Percentiles rank a stretch among this genome's conserved stretches.
Conservation (phyloP, 768 basidiomycete genomes). For the Xerocomellus intermedius region DNA sequence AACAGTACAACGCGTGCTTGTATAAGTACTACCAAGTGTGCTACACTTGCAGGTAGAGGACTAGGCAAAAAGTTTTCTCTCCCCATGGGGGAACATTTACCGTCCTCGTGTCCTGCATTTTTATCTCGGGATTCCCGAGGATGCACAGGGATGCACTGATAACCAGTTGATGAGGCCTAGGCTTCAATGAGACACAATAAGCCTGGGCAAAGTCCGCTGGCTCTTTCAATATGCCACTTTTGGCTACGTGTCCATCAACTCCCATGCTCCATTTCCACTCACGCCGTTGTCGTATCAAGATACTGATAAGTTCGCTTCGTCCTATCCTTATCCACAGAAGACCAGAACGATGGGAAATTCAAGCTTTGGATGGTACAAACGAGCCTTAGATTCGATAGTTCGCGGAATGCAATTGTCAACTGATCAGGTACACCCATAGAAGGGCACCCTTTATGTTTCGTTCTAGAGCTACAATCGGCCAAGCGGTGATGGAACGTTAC, state of each 20-base stretch:
- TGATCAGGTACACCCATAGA: not conserved
- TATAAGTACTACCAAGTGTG: too few species aligned
- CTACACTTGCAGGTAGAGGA: too few species aligned
- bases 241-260: slow-evolving; percentile 3
- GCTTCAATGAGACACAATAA: slow-evolving; percentile 7
- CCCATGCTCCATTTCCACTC: slow-evolving; percentile 9
- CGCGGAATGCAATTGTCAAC: slow-evolving; percentile 1
- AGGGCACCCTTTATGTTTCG: not conserved
- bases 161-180: not conserved
- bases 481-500: slow-evolving; percentile 6
- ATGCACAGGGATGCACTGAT: too few species aligned
- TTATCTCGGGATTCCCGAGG: slow-evolving; percentile 3
- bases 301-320: not conserved
- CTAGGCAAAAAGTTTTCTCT: not conserved
- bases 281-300: not conserved
- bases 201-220: not conserved
- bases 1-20: too few species aligned
- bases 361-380: slow-evolving; percentile 6
- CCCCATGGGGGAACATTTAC: not conserved
- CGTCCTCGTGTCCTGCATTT: not conserved
- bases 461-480: slow-evolving; percentile 14
- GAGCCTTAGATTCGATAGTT: slow-evolving; percentile 3
- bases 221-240: slow-evolving; percentile 23
- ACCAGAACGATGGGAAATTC: slow-evolving; percentile 2
- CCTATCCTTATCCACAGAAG: slow-evolving; percentile 6